phyloP scores from a whole-genome alignment of 306 rosid genomes.

The Quillaja saponaria region DNA sequence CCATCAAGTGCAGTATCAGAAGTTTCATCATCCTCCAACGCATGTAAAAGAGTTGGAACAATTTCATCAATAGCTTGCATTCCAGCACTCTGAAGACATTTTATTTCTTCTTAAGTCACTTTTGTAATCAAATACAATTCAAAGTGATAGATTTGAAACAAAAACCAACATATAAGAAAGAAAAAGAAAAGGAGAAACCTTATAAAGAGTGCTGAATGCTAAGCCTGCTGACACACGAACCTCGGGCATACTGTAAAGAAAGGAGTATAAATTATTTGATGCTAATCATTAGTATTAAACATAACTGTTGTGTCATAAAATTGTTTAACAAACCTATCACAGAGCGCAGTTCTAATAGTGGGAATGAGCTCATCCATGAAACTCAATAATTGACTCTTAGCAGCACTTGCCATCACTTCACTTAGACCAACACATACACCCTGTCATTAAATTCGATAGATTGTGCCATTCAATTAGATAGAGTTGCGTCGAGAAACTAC shows the following conservation, averaged over 20 bases:
- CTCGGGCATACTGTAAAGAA: slow-evolving; percentile 62
- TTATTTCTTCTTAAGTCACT: no score
- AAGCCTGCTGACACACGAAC: slow-evolving; percentile 95
- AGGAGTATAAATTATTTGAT: slow-evolving; percentile 24
- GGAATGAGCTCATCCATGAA: slow-evolving; percentile 96
- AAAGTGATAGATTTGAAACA: no score
- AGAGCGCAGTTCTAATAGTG: slow-evolving; percentile 90
- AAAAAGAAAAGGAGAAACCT: slow-evolving; percentile 46
- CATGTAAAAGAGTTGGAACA: slow-evolving; percentile 92
- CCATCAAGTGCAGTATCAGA: slow-evolving; percentile 98
- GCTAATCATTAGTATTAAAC: not conserved
- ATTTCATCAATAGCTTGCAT: slow-evolving; percentile 98
- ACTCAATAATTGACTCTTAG: slow-evolving; percentile 84
- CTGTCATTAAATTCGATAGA: slow-evolving; percentile 42
- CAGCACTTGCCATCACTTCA: slow-evolving; percentile 97
- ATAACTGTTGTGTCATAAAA: slow-evolving; percentile 11
- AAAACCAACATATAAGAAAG: no score
- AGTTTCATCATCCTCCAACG: slow-evolving; percentile 84
- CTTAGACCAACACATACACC: slow-evolving; percentile 98
- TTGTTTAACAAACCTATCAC: slow-evolving; percentile 66
- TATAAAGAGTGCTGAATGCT: slow-evolving; percentile 94
- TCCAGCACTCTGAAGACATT: slow-evolving; percentile 79
- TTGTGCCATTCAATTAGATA: no score
- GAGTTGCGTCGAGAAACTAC: no score
- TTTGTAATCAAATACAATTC: no score